Base-by-base conservation (phyloP, 1,139 yeast species). In the Hanseniaspora gamundiae region DNA sequence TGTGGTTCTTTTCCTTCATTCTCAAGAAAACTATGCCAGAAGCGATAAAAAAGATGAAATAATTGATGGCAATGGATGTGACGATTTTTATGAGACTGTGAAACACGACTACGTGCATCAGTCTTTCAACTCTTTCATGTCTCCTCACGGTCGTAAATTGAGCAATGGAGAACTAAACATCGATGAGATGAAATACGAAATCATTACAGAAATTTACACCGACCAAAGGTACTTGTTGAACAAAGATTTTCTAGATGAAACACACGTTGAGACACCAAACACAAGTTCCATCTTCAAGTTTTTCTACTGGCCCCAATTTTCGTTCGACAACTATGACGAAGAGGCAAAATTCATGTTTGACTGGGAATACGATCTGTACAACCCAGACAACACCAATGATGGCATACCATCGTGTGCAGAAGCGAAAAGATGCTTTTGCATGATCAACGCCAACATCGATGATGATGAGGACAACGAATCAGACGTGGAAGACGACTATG, bases 301-400 rank as follows among this genome's bases (percentile, higher is more conserved):
- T 9, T 33, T 33, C 19, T 17, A 13, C 13, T 33, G 36, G 36
- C 36, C 36, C 6, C n/a, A 4, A 4, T 33, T 33, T 17, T 76
- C 78, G 35, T 78, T 76, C 46, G 91, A 82, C 57, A 64, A 76
- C 44, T 78, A 74, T 50, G 93, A 82, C 55, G 87, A 80, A 51
- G 91, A 82, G 58, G 73, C 81, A 19, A 66, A 73, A 46, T 82
- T 81, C 54, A 77, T 82, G 62, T 80, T 80, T 58, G 86, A 79
- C 45, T 69, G 70, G 52, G 85, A 78, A 51, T 69, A 55, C 44
- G 68, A 64, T 28, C 66, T 66, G 42, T 58, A 54, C 42, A 52
- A 58, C 38, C 57, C 51, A 28, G 14, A 13, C 11, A 14, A 30
- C 9, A 16, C 17, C 17, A 30, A 17, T 17, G 35, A 30, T 49